Percentiles rank a stretch among this genome's conserved stretches.
Evolutionary conservation across 352 stramenopile species (phyloP).

Genomic region (Pythium pyrilobum): DNA sequence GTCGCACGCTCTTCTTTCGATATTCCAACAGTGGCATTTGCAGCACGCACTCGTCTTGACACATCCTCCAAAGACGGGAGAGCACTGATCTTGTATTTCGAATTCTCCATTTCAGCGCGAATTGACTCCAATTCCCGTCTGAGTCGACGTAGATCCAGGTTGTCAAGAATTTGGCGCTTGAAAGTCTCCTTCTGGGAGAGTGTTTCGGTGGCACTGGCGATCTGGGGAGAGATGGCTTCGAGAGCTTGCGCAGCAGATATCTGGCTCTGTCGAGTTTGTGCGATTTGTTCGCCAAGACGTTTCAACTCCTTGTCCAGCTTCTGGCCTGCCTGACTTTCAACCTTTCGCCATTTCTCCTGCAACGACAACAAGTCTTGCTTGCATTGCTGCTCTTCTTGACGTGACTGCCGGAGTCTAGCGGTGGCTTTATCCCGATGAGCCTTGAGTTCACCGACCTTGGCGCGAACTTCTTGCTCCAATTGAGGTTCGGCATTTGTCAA

Average conservation of each 20-base stretch:
- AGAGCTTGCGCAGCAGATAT: slow-evolving; percentile 29
- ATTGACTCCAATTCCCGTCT: slow-evolving; percentile 45
- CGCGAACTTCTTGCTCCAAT: slow-evolving; percentile 34
- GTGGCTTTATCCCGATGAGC: slow-evolving; percentile 17
- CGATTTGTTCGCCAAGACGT: slow-evolving; percentile 32
- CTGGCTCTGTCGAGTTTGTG: slow-evolving; percentile 40
- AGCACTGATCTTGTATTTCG: slow-evolving; percentile 41
- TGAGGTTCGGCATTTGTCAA: slow-evolving; percentile 34
- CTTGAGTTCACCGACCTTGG: slow-evolving; percentile 40
- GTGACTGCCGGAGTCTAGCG: not conserved
- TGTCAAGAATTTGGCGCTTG: slow-evolving; percentile 74
- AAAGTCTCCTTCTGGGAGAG: slow-evolving; percentile 46
- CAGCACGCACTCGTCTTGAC: slow-evolving; percentile 30
- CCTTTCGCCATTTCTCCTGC: slow-evolving; percentile 13
- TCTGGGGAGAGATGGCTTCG: slow-evolving; percentile 42
- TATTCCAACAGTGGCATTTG: slow-evolving; percentile 25
- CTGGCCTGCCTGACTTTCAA: slow-evolving; percentile 28
- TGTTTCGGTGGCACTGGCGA: slow-evolving; percentile 29
- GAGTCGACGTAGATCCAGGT: slow-evolving; percentile 60
- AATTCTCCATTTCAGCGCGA: slow-evolving; percentile 26
- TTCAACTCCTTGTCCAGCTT: slow-evolving; percentile 43
- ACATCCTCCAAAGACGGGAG: slow-evolving; percentile 51
- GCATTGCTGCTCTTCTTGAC: slow-evolving; percentile 14
- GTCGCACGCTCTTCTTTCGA: slow-evolving; percentile 31
- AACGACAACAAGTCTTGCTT: slow-evolving; percentile 25